Percentiles rank a stretch among this genome's conserved stretches.
Evolutionary conservation across 225 moss, liverwort and hornwort species (phyloP).

Genomic region (Anthoceros angustus): DNA sequence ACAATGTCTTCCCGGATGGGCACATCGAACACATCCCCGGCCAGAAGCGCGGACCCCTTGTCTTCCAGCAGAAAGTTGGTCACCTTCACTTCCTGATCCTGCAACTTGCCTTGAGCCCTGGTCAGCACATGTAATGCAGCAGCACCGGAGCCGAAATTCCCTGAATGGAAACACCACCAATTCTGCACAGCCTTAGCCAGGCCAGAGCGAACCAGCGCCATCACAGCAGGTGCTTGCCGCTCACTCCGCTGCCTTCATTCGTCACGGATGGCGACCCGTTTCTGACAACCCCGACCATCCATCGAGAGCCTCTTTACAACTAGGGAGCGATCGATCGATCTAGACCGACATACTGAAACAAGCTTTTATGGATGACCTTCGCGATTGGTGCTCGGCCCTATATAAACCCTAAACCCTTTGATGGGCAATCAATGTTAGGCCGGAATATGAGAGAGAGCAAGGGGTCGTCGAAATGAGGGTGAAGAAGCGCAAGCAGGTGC

Average conservation of each 20-base stretch:
- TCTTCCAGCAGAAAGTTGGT: constrained; percentile 69
- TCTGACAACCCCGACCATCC: too few species aligned
- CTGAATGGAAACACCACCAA: background rate
- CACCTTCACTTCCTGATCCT: constrained; percentile 54
- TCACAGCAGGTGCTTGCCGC: background rate
- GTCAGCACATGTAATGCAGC: background rate
- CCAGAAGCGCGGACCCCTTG: constrained; percentile 55
- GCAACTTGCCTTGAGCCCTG: constrained; percentile 28
- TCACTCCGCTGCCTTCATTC: background rate
- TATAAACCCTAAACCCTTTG: too few species aligned
- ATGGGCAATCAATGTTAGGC: too few species aligned
- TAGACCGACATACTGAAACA: too few species aligned
- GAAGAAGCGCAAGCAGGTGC: constrained; percentile 81
- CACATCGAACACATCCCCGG: constrained; percentile 86
- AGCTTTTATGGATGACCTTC: too few species aligned
- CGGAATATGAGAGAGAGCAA: too few species aligned
- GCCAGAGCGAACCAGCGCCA: background rate
- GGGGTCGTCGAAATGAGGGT: constrained; percentile 62
- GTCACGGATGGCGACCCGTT: background rate
- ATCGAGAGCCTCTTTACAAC: too few species aligned
- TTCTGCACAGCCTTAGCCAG: background rate
- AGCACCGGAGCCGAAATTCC: background rate
- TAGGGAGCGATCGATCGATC: too few species aligned
- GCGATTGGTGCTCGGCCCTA: too few species aligned
- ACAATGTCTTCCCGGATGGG: constrained; percentile 87